These are phyloP conservation scores for Suillus subaureus DNA, from an alignment of 768 basidiomycete species.

Conservation along the genomic window DNA sequence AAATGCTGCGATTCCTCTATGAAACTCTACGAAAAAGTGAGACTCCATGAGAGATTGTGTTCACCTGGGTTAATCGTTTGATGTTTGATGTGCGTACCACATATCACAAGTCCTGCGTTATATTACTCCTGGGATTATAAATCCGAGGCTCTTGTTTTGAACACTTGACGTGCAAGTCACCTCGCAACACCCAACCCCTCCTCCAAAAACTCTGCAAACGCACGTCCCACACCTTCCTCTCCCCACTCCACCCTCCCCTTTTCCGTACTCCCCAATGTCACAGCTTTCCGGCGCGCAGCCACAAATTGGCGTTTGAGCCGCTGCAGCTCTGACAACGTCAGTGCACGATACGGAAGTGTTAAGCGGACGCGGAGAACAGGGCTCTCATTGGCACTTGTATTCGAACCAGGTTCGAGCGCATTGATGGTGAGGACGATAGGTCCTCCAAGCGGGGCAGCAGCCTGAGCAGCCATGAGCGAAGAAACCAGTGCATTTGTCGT, in stretches of 20 bases:
- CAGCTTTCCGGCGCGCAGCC: background rate
- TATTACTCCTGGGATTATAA: background rate
- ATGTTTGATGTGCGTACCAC: background rate
- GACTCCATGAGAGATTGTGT: background rate
- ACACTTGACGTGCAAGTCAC: background rate
- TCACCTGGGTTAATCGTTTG: background rate
- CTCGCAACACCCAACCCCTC: conserved; percentile 34
- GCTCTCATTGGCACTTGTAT: background rate
- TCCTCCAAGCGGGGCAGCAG: background rate
- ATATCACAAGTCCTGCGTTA: background rate
- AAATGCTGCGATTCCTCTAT: background rate
- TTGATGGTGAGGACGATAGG: background rate
- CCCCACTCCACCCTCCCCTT: conserved; percentile 65
- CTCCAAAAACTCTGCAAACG: conserved; percentile 73
- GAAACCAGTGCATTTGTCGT: background rate
- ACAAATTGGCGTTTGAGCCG: background rate
- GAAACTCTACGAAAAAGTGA: background rate
- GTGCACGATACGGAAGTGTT: background rate
- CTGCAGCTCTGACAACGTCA: background rate
- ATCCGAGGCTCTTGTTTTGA: background rate
- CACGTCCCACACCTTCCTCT: conserved; percentile 67
- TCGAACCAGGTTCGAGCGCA: background rate
- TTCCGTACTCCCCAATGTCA: background rate
- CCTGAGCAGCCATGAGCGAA: background rate
- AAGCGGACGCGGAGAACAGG: background rate